Percentiles rank a stretch among this genome's conserved stretches.
phyloP scores from a whole-genome alignment of 1,284 basidiomycete genomes.

The Leccinum fallax region DNA sequence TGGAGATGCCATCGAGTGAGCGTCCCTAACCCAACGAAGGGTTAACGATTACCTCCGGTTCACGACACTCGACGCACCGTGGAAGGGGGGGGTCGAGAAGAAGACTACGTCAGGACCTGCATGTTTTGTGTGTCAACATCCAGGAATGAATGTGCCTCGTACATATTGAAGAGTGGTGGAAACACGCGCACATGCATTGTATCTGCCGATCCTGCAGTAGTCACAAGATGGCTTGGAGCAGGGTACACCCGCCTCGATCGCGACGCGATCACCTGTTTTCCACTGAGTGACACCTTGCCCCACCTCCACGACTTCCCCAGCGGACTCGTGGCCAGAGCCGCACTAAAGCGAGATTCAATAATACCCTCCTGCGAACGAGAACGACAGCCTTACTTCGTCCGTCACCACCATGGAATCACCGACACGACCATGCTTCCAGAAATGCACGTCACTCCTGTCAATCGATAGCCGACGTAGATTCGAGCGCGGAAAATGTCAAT shows the following conservation, averaged over 20 bases:
- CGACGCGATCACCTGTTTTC: slow-evolving; percentile 60
- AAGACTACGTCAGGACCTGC: slow-evolving; percentile 58
- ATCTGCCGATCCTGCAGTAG: slow-evolving; percentile 57
- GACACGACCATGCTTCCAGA: slow-evolving; percentile 65
- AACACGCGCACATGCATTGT: slow-evolving; percentile 53
- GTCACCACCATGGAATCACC: slow-evolving; percentile 68
- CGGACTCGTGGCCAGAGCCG: slow-evolving; percentile 66
- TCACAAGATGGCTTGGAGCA: slow-evolving; percentile 61
- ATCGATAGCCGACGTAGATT: neutral
- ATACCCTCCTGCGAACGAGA: neutral
- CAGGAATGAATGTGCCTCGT: neutral
- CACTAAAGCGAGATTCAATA: slow-evolving; percentile 41
- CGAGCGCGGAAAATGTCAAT: neutral
- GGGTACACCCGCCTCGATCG: slow-evolving; percentile 65
- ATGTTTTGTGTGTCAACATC: slow-evolving; percentile 9
- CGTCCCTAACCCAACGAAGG: slow-evolving; percentile 44
- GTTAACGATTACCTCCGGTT: slow-evolving; percentile 1
- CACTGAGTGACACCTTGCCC: slow-evolving; percentile 63
- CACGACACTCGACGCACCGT: slow-evolving; percentile 41
- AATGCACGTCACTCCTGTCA: slow-evolving; percentile 60
- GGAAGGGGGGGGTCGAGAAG: slow-evolving; percentile 67
- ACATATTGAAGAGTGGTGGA: neutral
- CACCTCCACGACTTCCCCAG: slow-evolving; percentile 61
- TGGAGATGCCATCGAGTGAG: slow-evolving; percentile 63
- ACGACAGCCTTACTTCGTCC: slow-evolving; percentile 47